These are phyloP conservation scores for Colletotrichum eremochloae DNA, from an alignment of 2,329 filamentous ascomycete genomes.

Conservation along the genomic window DNA sequence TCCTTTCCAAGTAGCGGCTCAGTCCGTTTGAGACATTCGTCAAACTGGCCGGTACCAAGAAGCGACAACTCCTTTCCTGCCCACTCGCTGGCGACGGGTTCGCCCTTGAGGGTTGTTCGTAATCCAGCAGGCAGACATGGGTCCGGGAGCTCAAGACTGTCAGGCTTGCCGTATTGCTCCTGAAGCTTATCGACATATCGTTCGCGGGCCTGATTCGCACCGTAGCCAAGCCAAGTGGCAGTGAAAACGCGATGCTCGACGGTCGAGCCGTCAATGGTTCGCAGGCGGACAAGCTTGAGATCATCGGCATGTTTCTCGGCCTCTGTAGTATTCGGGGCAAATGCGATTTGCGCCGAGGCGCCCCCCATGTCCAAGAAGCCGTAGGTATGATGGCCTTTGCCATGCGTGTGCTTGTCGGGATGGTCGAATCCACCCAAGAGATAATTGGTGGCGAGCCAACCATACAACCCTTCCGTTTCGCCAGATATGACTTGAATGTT, in stretches of 20 bases:
- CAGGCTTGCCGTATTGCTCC: conserved; percentile 71
- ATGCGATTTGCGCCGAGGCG: conserved; percentile 97
- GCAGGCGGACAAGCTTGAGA: conserved; percentile 85
- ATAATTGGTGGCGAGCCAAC: conserved; percentile 98
- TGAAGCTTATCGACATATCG: conserved; percentile 86
- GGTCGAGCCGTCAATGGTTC: conserved; percentile 82
- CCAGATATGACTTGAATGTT: conserved; percentile 96
- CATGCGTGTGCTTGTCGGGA: conserved; percentile 80
- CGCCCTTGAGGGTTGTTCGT: conserved; percentile 79
- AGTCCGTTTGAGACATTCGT: conserved; percentile 85
- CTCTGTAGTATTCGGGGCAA: conserved; percentile 94
- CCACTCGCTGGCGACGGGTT: conserved; percentile 57
- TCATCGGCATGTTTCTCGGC: conserved; percentile 90
- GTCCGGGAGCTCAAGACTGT: conserved; percentile 80
- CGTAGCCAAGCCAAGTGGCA: conserved; percentile 96
- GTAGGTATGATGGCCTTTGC: conserved; percentile 92
- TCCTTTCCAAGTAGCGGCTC: conserved; percentile 93
- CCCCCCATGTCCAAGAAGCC: conserved; percentile 99
- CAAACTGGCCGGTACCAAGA: conserved; percentile 87
- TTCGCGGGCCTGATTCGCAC: conserved; percentile 91
- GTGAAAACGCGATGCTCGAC: conserved; percentile 93
- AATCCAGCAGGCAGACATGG: conserved; percentile 89
- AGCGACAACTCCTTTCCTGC: conserved; percentile 64
- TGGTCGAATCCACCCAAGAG: conserved; percentile 90
- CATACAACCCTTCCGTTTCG: conserved; percentile 95